phyloP scores from a whole-genome alignment of 768 basidiomycete species.

The Panaeolus cyanescens region DNA sequence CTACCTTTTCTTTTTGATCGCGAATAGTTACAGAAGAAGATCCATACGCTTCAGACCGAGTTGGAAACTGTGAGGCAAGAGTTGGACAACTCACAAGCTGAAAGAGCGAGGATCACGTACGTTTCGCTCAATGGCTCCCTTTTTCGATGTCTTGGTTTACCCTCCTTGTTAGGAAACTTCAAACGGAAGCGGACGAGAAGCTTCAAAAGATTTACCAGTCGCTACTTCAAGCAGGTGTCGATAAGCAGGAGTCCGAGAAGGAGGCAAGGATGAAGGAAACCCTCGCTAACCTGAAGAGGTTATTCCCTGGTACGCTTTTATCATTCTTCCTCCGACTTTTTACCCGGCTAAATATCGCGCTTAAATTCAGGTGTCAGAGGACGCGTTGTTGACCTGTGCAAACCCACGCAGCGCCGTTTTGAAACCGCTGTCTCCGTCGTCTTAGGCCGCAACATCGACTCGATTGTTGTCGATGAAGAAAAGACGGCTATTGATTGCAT shows the following conservation, averaged over 20 bases:
- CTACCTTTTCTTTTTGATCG: too few species aligned
- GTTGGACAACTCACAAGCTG: conserved; percentile 82
- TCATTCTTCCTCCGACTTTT: background rate
- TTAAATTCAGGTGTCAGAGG: conserved; percentile 79
- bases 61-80: conserved; percentile 72
- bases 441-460: conserved; percentile 92
- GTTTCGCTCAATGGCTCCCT: too few species aligned
- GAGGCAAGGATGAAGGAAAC: conserved; percentile 89
- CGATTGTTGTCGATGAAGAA: conserved; percentile 95
- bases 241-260: conserved; percentile 83
- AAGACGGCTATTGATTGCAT: conserved; percentile 98
- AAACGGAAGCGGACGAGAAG: conserved; percentile 91
- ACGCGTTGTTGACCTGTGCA: conserved; percentile 91
- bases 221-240: conserved; percentile 87
- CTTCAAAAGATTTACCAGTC: conserved; percentile 75
- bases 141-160: background rate
- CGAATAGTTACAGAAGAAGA: too few species aligned
- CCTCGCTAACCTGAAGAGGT: conserved; percentile 76
- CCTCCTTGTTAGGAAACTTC: conserved; percentile 90
- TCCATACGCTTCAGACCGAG: conserved; percentile 56
- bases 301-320: conserved; percentile 75
- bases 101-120: conserved; percentile 78
- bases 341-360: background rate
- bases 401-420: conserved; percentile 91
- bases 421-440: conserved; percentile 90